Conservation (phyloP, 371 early-diverging fungal species). For the Blakeslea trispora region DNA sequence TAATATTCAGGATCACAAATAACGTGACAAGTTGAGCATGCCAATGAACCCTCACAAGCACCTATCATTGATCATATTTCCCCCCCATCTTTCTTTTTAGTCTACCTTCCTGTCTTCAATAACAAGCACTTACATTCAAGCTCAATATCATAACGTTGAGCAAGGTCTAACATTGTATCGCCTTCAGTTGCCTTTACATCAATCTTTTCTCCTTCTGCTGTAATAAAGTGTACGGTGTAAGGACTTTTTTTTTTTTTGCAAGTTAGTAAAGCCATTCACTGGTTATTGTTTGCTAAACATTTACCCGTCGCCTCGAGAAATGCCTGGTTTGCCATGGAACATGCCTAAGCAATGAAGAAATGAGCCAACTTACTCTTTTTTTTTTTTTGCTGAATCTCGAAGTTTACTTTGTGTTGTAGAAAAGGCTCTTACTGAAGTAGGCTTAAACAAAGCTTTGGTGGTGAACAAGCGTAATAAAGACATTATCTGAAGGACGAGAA, state of each 20-base stretch:
- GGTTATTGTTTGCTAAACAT: neutral
- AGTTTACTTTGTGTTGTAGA: slow-evolving; percentile 30
- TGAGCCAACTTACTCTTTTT: neutral
- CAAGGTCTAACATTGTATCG: slow-evolving; percentile 91
- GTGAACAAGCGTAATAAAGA: slow-evolving; percentile 41
- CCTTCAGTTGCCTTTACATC: slow-evolving; percentile 82
- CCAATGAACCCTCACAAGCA: slow-evolving; percentile 98
- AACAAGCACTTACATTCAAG: slow-evolving; percentile 81
- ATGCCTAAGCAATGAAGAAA: slow-evolving; percentile 20
- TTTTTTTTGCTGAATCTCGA: slow-evolving; percentile 9
- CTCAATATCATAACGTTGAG: slow-evolving; percentile 95
- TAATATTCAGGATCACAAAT: slow-evolving; percentile 87
- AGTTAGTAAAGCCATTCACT: neutral
- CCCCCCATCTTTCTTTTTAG: neutral
- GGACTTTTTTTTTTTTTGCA: slow-evolving; percentile 11
- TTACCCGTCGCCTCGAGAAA: slow-evolving; percentile 45
- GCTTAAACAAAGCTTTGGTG: slow-evolving; percentile 19
- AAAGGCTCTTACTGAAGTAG: slow-evolving; percentile 19
- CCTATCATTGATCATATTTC: too few relatives aligned
- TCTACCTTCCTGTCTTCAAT: too few relatives aligned
- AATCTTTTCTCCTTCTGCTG: slow-evolving; percentile 76
- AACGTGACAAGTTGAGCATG: slow-evolving; percentile 98
- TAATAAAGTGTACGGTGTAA: slow-evolving; percentile 64
- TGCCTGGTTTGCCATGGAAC: slow-evolving; percentile 35
- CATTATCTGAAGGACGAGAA: slow-evolving; percentile 17